phyloP scores from a whole-genome alignment of 169 alveolate species.

The Eimeria falciformis region DNA sequence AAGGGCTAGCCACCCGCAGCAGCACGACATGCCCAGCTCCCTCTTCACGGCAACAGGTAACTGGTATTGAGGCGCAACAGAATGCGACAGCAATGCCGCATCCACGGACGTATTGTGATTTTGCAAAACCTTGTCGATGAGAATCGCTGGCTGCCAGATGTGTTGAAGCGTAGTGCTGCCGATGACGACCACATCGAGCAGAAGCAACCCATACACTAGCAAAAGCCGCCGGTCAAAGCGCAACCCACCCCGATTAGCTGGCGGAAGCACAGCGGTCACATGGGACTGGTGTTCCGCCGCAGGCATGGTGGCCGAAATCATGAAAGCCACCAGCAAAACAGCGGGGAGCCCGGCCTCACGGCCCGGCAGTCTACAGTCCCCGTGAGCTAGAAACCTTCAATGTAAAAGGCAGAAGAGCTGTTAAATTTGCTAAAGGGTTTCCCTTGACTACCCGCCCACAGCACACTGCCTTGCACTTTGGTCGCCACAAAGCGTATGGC shows the following conservation, averaged over 20 bases:
- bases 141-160: slow-evolving; percentile 73
- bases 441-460: too few species aligned
- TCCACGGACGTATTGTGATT: slow-evolving; percentile 39
- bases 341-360: neutral
- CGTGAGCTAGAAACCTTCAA: too few species aligned
- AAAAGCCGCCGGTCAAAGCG: slow-evolving; percentile 67
- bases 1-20: slow-evolving; percentile 76
- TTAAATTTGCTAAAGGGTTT: too few species aligned
- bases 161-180: slow-evolving; percentile 75
- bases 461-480: too few species aligned
- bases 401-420: too few species aligned
- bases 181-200: slow-evolving; percentile 68
- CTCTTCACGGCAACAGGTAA: slow-evolving; percentile 72
- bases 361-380: neutral
- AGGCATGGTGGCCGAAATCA: slow-evolving; percentile 6
- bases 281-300: slow-evolving; percentile 30
- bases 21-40: slow-evolving; percentile 76
- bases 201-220: slow-evolving; percentile 63
- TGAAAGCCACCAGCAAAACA: neutral
- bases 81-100: neutral
- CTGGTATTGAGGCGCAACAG: slow-evolving; percentile 25
- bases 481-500: too few species aligned
- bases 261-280: neutral
- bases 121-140: slow-evolving; percentile 70
- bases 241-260: neutral